These are phyloP conservation scores for Chaetomium tenue DNA, from an alignment of 495 filamentous ascomycete genomes.

Conservation along the genomic window DNA sequence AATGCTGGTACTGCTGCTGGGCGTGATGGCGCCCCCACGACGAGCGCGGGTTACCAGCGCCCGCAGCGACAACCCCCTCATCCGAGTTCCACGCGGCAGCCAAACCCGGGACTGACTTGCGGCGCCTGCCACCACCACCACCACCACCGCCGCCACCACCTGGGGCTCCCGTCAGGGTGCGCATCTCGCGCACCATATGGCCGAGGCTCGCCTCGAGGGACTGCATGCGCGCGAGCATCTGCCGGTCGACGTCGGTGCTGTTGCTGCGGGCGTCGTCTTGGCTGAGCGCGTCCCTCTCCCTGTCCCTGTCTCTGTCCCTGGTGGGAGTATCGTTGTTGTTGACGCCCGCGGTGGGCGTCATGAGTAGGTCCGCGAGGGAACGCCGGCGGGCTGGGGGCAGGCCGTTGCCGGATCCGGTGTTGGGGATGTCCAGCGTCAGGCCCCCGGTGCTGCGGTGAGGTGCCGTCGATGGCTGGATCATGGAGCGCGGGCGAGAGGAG, in stretches of 20 bases:
- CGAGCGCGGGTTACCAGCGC: too few species aligned
- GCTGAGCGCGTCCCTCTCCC: background rate
- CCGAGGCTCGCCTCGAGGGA: conserved; percentile 82
- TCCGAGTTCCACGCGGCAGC: conserved; percentile 44
- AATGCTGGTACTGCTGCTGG: background rate
- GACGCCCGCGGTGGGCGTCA: conserved; percentile 44
- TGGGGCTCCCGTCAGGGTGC: conserved; percentile 45
- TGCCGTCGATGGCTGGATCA: conserved; percentile 49
- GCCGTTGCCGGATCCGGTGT: background rate
- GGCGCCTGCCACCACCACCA: conserved; percentile 6
- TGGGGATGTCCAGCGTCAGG: conserved; percentile 32
- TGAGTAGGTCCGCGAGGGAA: conserved; percentile 50
- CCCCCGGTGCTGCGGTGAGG: background rate
- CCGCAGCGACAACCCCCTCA: conserved; percentile 32
- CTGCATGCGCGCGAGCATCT: conserved; percentile 92
- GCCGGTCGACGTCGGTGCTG: conserved; percentile 65
- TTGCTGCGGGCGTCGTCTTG: background rate
- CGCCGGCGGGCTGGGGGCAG: conserved; percentile 11
- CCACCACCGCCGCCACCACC: too few species aligned
- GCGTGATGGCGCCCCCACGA: background rate
- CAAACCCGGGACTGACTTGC: conserved; percentile 42
- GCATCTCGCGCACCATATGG: conserved; percentile 81
- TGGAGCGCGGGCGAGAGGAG: conserved; percentile 48
- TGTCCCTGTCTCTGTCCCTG: background rate
- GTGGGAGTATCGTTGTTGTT: background rate